A percentile compares a stretch with the other conserved stretches of the same genome.
Evolutionary conservation across 2,329 filamentous ascomycete genomes (phyloP).

Genomic region (Fusarium sp.): DNA sequence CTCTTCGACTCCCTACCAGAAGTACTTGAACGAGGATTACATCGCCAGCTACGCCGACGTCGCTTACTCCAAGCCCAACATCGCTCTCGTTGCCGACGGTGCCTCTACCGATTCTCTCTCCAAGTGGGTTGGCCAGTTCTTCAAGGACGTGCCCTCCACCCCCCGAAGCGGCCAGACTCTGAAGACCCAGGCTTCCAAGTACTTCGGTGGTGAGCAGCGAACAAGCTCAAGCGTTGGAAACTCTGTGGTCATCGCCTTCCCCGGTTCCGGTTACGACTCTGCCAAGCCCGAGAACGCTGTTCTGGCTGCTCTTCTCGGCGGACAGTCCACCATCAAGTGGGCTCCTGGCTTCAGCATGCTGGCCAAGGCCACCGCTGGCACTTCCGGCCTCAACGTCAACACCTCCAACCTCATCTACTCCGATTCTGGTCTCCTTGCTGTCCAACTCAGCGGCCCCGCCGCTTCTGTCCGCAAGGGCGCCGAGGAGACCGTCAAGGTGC

Average conservation of each 20-base stretch:
- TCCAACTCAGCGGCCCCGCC: conserved; percentile 83
- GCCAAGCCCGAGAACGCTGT: conserved; percentile 94
- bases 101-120: conserved; percentile 79
- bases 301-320: conserved; percentile 89
- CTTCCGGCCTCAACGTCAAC: conserved; percentile 75
- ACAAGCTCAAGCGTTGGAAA: conserved; percentile 82
- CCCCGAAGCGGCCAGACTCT: conserved; percentile 65
- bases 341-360: conserved; percentile 91
- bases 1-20: conserved; percentile 76
- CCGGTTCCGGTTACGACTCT: conserved; percentile 82
- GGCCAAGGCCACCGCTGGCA: conserved; percentile 78
- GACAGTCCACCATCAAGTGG: conserved; percentile 95
- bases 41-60: conserved; percentile 81
- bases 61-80: conserved; percentile 90
- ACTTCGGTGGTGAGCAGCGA: conserved; percentile 95
- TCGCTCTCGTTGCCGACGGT: conserved; percentile 92
- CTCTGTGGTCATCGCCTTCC: conserved; percentile 91
- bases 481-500: conserved; percentile 80
- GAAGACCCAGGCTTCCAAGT: conserved; percentile 78
- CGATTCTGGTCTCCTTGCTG: conserved; percentile 89
- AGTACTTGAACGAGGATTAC: conserved; percentile 83
- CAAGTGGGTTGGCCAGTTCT: conserved; percentile 96
- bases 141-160: conserved; percentile 75
- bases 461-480: conserved; percentile 79
- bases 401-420: conserved; percentile 90